These are phyloP conservation scores for Fraxinus velutina DNA, from an alignment of 305 asterid genomes.

Conservation along the genomic window DNA sequence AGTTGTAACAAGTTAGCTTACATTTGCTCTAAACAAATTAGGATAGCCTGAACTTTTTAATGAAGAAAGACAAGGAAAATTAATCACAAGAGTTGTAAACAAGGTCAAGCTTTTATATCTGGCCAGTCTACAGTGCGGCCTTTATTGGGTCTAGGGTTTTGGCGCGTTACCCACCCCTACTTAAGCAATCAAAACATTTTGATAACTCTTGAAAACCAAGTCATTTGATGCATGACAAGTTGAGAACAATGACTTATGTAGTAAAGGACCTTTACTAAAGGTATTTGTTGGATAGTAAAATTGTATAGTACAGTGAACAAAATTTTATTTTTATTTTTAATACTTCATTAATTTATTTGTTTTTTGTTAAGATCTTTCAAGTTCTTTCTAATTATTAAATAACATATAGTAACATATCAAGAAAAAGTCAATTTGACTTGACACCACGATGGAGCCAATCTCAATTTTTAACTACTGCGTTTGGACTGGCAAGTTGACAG, in stretches of 20 bases:
- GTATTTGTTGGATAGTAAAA: no score
- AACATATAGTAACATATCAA: neutral
- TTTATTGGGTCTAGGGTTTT: neutral
- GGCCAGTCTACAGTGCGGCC: neutral
- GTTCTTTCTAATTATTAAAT: neutral
- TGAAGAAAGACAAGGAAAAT: neutral
- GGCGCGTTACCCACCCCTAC: neutral
- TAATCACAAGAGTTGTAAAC: neutral
- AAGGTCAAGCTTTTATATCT: neutral
- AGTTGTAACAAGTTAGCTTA: neutral
- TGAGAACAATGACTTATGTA: neutral
- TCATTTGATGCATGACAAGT: neutral
- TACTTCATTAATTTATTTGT: neutral
- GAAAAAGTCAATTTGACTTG: neutral
- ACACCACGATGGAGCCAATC: neutral
- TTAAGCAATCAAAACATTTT: neutral
- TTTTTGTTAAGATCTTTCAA: neutral
- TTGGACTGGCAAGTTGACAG: neutral
- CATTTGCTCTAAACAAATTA: neutral
- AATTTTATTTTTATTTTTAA: neutral
- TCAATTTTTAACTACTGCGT: neutral
- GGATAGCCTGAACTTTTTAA: neutral
- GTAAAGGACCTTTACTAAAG: no score
- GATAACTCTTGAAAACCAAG: no score
- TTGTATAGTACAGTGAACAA: neutral